Base-by-base conservation (phyloP, 768 basidiomycete species). In the Mycena galericulata region DNA sequence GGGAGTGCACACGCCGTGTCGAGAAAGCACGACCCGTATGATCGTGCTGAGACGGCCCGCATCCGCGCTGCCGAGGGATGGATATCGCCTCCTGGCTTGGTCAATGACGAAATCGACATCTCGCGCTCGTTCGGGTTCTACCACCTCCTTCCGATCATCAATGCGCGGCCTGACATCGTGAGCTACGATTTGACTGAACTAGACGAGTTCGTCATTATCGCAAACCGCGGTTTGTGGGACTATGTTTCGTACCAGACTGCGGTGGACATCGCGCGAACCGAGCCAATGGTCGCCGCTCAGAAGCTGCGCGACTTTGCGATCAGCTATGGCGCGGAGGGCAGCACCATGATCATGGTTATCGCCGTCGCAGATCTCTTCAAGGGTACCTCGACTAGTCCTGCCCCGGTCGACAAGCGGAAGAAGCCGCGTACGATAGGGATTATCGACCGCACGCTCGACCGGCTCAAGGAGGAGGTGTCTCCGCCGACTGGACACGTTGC, bases 331-430 rank as follows among this genome's bases (percentile, higher is more conserved):
- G 95, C 96, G 20, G 90, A 93, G 61, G 95, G 94, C 17, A 94
- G 91, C 68, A 93, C 92, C 53, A 98, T 99, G 96, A 96, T 99
- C 81, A 99, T 99, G 97, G 96, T 98, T 38, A 89, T 99, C 72
- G 88, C 88, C 55, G 84, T 98, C 24, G 88, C 87, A 11, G 95
- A 94, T 75, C 82, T 97, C 34, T 94, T 96, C 82, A 81, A 81
- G 46, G 79, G 77, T 73, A 71, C 72, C 41, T 50, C 70, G 9
- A 57, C 64, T 29, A 38, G 46, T 46, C 34, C 55, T 57, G 51
- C 62, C 62, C 47, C 77, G 12, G 27, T 60, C 32, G 59, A 45
- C 54, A 51, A 43, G 40, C 41, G 32, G 74, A 88, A 87, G 76
- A 83, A 86, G 58, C n/a, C n/a, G n/a, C 70, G 51, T 24, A 53